Evolutionary conservation across 1,284 basidiomycete species (phyloP), one percentile per base, ranked within the genome.

Genomic region (Cutaneotrichosporon dermatis): DNA sequence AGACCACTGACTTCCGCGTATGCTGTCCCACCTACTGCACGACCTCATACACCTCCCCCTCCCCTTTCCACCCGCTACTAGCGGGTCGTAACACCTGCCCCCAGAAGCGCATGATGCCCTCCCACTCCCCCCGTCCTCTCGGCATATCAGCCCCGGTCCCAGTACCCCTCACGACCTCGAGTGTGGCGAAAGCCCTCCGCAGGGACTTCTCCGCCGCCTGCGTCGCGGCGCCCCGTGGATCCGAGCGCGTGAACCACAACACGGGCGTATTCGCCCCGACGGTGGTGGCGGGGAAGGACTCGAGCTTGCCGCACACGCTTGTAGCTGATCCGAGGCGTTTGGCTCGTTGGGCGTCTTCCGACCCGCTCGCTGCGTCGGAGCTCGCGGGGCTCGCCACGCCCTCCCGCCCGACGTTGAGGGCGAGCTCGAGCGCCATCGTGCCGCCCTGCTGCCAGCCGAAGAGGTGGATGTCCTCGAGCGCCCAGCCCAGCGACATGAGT

Each of bases 361-460:
- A 25, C 25, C 25, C 25, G 25, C 25, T 25, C 25, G 25, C 25
- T 25, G 25, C 25, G 25, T 25, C 25, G 25, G 25, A 25, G 25
- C 25, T 25, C 25, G 25, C 25, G 25, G 25, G 25, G 25, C 25
- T 25, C 25, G 25, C 25, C 6, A 63, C 8, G 16, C 55, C 49
- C 8, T 57, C 45, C 1, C n/a, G 6, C 12, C 64, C 71, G 4
- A 75, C 48, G 34, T 61, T 61, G 12, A 88, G 66, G 12, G 80
- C 82, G 37, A 86, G 80, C 74, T 96, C 91, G 1, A 84, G 82
- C 2, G 85, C 89, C 40, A 91, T 84, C 35, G 82, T 89, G 0
- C 90, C 92, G 0, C 92, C 92, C 75, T 96, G 92, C 0, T 84
- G 90, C 68, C 92, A 96, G 4, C 92, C 92, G 66, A 95, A 91